These are phyloP conservation scores for Pyrus communis DNA, from an alignment of 306 rosid species.

Conservation along the genomic window DNA sequence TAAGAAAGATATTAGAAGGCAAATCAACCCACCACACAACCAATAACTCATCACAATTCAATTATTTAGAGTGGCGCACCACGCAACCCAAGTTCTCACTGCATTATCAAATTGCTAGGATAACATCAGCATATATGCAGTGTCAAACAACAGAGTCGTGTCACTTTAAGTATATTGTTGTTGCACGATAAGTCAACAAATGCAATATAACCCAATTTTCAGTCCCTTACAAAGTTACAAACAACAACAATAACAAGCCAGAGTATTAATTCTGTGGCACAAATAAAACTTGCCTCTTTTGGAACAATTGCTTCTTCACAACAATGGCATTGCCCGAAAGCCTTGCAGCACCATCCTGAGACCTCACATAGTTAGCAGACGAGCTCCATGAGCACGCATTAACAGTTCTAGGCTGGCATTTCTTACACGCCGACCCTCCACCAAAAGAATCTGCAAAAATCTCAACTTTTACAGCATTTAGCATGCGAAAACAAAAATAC, in stretches of 20 bases:
- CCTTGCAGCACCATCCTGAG: slow-evolving; percentile 18
- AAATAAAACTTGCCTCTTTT: slow-evolving; percentile 34
- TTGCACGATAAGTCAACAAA: neutral
- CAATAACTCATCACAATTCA: neutral
- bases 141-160: neutral
- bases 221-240: neutral
- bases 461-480: neutral
- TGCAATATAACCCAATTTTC: neutral
- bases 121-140: neutral
- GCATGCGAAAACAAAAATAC: neutral
- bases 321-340: slow-evolving; percentile 29
- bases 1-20: neutral
- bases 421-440: slow-evolving; percentile 22
- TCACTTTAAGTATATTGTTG: neutral
- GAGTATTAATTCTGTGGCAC: neutral
- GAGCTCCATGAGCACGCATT: slow-evolving; percentile 43
- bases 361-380: slow-evolving; percentile 38
- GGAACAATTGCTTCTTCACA: slow-evolving; percentile 20
- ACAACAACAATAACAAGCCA: neutral
- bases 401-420: slow-evolving; percentile 23
- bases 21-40: neutral
- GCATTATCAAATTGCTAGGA: neutral
- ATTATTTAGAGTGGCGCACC: neutral
- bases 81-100: neutral
- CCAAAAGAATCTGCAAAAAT: slow-evolving; percentile 33